A percentile compares a stretch with the other conserved stretches of the same genome.
Conservation (phyloP, 108 stramenopile species). For the Asterionellopsis glacialis region DNA sequence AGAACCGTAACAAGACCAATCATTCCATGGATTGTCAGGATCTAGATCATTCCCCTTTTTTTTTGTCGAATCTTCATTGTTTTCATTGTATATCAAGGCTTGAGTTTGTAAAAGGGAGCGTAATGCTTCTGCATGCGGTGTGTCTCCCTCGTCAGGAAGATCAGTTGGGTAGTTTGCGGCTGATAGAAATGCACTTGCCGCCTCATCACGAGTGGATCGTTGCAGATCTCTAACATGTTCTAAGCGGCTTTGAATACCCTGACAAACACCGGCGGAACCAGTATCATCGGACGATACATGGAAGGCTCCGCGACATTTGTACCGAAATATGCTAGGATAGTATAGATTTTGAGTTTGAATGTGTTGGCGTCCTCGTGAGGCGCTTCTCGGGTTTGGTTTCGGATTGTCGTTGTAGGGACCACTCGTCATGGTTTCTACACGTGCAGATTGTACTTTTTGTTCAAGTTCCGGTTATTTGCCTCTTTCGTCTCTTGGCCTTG, state of each 20-base stretch:
- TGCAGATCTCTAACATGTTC: slow-evolving; percentile 34
- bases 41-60: slow-evolving; percentile 1
- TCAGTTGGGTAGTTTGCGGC: slow-evolving; percentile 3
- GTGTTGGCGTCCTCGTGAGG: too few relatives aligned
- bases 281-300: slow-evolving; percentile 7
- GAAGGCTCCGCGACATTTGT: slow-evolving; percentile 33
- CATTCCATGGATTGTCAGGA: slow-evolving; percentile 6
- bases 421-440: background rate
- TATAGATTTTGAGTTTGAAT: slow-evolving; percentile 8
- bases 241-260: slow-evolving; percentile 31
- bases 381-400: background rate
- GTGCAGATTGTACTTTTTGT: background rate
- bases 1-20: slow-evolving; percentile 39
- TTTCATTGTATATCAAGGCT: background rate
- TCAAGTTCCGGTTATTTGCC: background rate
- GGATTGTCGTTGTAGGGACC: background rate
- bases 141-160: slow-evolving; percentile 6
- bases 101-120: background rate
- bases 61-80: background rate
- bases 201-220: slow-evolving; percentile 22
- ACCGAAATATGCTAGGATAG: slow-evolving; percentile 37
- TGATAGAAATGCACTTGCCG: slow-evolving; percentile 24
- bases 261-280: slow-evolving; percentile 22
- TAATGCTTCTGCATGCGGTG: slow-evolving; percentile 1
- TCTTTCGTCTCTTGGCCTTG: background rate